Percentiles rank a stretch among this genome's conserved stretches.
Conservation (phyloP, 176 grass and related monocot genomes). For the Rhipidocladum racemiflorum region DNA sequence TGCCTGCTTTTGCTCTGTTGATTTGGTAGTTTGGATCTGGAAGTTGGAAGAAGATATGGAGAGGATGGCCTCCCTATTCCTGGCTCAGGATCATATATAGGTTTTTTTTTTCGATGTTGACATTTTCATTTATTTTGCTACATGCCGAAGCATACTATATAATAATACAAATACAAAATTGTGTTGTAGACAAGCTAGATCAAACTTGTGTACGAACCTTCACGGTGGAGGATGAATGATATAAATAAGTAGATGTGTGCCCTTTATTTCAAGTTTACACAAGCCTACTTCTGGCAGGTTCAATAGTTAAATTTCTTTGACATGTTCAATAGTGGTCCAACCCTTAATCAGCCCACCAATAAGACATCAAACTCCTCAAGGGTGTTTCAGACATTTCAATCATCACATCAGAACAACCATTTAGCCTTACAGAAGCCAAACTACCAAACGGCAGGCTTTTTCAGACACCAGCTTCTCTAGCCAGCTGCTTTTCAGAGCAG, state of each 20-base stretch:
- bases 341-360: too few relatives aligned
- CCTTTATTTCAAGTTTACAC: neutral
- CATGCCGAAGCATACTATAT: slow-evolving; percentile 21
- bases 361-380: too few relatives aligned
- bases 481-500: too few relatives aligned
- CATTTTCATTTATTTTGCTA: slow-evolving; percentile 29
- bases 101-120: neutral
- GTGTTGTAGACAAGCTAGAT: slow-evolving; percentile 30
- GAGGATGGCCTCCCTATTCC: slow-evolving; percentile 1
- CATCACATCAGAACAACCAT: too few relatives aligned
- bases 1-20: too few relatives aligned
- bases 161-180: slow-evolving; percentile 29
- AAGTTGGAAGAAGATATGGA: slow-evolving; percentile 18
- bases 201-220: slow-evolving; percentile 17
- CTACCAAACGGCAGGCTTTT: too few relatives aligned
- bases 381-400: too few relatives aligned
- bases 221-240: slow-evolving; percentile 2
- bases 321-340: too few relatives aligned
- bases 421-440: too few relatives aligned
- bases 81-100: slow-evolving; percentile 40
- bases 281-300: neutral
- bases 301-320: neutral
- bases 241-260: slow-evolving; percentile 8
- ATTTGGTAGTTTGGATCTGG: too few relatives aligned
- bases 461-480: too few relatives aligned